These are phyloP conservation scores for Globisporangium mamillatum DNA, from an alignment of 352 stramenopile genomes.

Conservation along the genomic window DNA sequence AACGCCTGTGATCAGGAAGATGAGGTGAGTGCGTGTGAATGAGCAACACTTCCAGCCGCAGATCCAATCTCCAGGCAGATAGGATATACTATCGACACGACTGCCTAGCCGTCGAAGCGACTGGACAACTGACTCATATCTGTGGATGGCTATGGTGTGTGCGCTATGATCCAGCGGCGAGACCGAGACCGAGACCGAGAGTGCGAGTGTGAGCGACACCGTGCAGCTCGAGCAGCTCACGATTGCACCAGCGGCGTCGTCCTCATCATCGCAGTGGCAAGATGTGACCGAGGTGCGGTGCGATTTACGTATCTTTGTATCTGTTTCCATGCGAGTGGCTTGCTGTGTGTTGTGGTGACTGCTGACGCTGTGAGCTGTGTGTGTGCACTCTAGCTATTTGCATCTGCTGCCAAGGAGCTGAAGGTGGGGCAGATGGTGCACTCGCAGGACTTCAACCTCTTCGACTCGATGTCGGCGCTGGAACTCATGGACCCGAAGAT, in stretches of 20 bases:
- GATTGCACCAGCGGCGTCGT: slow-evolving; percentile 25
- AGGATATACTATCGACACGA: background rate
- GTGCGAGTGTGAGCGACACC: background rate
- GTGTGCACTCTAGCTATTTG: slow-evolving; percentile 12
- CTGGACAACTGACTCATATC: background rate
- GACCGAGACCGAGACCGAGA: background rate
- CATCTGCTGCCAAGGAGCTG: slow-evolving; percentile 61
- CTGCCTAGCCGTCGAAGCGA: background rate
- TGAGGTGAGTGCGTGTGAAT: slow-evolving; percentile 13
- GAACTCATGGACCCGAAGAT: slow-evolving; percentile 94
- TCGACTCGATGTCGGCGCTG: slow-evolving; percentile 93
- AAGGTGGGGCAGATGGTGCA: slow-evolving; percentile 81
- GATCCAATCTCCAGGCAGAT: background rate
- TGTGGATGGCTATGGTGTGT: slow-evolving; percentile 14
- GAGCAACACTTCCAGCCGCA: background rate
- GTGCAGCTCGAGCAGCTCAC: slow-evolving; percentile 29
- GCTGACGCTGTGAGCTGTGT: background rate
- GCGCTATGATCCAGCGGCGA: slow-evolving; percentile 15
- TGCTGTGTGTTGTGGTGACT: too few relatives aligned
- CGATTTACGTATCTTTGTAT: background rate
- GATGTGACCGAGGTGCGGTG: slow-evolving; percentile 51
- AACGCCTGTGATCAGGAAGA: slow-evolving; percentile 9
- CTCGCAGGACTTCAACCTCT: slow-evolving; percentile 85
- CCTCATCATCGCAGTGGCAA: slow-evolving; percentile 25
- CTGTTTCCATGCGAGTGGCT: background rate